phyloP scores from a whole-genome alignment of 2,329 filamentous ascomycete species.

The Phaeophleospora eucalypticola region DNA sequence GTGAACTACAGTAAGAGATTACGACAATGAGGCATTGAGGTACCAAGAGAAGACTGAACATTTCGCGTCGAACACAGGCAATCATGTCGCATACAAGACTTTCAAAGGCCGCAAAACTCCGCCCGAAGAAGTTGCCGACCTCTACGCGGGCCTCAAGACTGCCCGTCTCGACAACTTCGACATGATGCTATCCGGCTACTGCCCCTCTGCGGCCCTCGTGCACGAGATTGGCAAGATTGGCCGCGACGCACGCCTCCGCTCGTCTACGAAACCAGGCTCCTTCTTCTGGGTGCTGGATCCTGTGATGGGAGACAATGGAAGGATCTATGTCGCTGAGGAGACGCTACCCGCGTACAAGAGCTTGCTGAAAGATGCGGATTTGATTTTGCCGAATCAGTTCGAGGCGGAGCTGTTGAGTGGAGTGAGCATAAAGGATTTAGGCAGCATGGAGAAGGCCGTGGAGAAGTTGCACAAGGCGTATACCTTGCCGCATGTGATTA shows the following conservation, averaged over 20 bases:
- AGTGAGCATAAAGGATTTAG: conserved; percentile 74
- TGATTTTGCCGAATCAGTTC: conserved; percentile 95
- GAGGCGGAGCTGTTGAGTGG: conserved; percentile 90
- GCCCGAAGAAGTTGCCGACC: conserved; percentile 73
- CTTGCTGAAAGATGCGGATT: conserved; percentile 73
- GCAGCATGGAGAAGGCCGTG: conserved; percentile 69
- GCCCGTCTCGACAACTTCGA: conserved; percentile 86
- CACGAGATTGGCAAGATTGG: conserved; percentile 80
- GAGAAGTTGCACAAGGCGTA: conserved; percentile 69
- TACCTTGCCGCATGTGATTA: conserved; percentile 79
- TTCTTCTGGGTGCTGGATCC: conserved; percentile 99
- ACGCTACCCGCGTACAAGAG: conserved; percentile 87
- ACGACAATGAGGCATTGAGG: no score
- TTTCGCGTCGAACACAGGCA: no score
- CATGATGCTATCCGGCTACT: conserved; percentile 91
- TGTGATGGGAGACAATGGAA: conserved; percentile 95
- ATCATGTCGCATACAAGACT: conserved; percentile 89
- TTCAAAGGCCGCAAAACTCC: conserved; percentile 80
- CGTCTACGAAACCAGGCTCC: conserved; percentile 59
- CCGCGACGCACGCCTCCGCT: conserved; percentile 68
- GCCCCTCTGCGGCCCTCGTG: conserved; percentile 80
- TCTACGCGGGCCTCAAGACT: conserved; percentile 80
- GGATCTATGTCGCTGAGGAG: conserved; percentile 84
- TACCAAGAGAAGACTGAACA: no score
- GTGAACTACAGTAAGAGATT: conserved; percentile 88